Conservation (phyloP, 192 early-diverging fungal species). For the Backusella westeae region DNA sequence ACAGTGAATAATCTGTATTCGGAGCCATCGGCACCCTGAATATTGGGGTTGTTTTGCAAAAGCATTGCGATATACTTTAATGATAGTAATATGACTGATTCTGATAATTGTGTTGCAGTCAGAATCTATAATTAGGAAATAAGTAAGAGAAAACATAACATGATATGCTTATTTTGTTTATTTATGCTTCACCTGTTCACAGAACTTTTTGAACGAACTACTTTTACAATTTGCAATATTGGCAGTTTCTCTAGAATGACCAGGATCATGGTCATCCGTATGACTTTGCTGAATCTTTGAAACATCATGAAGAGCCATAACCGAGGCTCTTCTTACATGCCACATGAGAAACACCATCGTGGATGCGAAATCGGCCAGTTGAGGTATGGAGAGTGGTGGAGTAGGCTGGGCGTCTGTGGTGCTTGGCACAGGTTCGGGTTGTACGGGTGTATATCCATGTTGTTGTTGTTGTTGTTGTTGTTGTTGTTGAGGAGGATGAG, state of each 20-base stretch:
- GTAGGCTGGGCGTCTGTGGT: constrained; percentile 13
- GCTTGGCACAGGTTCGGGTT: constrained; percentile 19
- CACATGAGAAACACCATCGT: constrained; percentile 56
- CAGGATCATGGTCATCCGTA: constrained; percentile 20
- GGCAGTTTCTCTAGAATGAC: constrained; percentile 28
- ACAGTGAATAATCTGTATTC: constrained; percentile 56
- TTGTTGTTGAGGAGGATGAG: background rate
- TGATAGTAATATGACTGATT: constrained; percentile 49
- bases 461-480: background rate
- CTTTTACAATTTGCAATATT: constrained; percentile 26
- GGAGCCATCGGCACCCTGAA: constrained; percentile 52
- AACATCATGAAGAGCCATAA: constrained; percentile 32
- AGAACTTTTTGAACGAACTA: constrained; percentile 37
- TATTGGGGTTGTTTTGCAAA: constrained; percentile 35
- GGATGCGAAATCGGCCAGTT: constrained; percentile 56
- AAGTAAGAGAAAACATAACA: background rate
- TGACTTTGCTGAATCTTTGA: background rate
- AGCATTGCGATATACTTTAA: constrained; percentile 54
- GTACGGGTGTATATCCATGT: background rate
- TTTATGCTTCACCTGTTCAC: constrained; percentile 28
- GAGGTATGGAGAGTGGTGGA: constrained; percentile 5
- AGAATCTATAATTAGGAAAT: constrained; percentile 35
- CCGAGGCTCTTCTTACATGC: constrained; percentile 43
- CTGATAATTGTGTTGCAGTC: constrained; percentile 47
- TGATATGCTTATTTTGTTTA: background rate